Evolutionary conservation across 257 asterid species (phyloP).

Genomic region (Solanum virginianum): DNA sequence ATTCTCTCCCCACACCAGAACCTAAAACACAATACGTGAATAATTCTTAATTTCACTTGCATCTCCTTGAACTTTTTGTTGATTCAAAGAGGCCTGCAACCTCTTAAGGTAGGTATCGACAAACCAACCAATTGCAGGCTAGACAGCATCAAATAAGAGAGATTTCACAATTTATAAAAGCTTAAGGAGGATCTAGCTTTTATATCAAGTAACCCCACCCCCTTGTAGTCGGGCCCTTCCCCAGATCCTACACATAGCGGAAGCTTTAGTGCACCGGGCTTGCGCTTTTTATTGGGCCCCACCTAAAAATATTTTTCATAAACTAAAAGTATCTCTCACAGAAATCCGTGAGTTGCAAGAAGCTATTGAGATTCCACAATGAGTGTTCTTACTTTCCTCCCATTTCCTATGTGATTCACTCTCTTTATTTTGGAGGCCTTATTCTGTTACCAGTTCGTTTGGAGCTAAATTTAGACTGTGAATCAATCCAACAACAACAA

Average conservation of each 20-base stretch:
- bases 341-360: not conserved
- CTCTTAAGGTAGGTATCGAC: not conserved
- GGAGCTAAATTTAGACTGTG: not conserved
- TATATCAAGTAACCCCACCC: not conserved
- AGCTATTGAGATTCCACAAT: not conserved
- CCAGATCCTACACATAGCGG: no score
- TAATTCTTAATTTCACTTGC: not conserved
- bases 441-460: not conserved
- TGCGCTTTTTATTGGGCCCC: not conserved
- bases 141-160: not conserved
- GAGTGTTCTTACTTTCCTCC: not conserved
- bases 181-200: not conserved
- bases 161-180: not conserved
- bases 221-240: no score
- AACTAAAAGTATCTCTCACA: not conserved
- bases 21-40: not conserved
- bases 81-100: not conserved
- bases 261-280: no score
- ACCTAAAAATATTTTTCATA: not conserved
- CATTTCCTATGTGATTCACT: not conserved
- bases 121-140: not conserved
- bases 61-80: not conserved
- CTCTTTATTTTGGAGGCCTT: not conserved
- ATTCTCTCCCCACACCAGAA: not conserved
- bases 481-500: not conserved